Evolutionary conservation across 2,329 filamentous ascomycete species (phyloP), one percentile per base, ranked within the genome.

Genomic region (Curvularia verruculosa): DNA sequence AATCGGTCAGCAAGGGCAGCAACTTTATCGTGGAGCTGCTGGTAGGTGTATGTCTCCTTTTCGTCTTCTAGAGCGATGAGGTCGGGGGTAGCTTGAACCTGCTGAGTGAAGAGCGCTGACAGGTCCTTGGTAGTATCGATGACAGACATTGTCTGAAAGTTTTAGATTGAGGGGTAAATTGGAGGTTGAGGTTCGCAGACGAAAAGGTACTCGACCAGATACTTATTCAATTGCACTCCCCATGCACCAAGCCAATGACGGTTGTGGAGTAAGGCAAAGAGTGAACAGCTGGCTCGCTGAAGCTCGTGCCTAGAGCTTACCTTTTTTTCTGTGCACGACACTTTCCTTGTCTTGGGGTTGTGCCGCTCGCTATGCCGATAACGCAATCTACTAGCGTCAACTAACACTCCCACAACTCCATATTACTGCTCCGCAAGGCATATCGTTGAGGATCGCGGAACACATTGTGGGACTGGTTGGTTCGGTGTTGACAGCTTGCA

Each of bases 111-210:
- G 61, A 92, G 85, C 28, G 88, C 86, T 47, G 88, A 85, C 57
- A 93, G 79, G 77, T 93, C 89, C 76, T 89, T 90, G 62, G 78
- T 84, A 60, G 81, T 87, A 75, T 93, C 89, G 69, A 94, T 84
- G 68, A 89, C 74, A 41, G 87, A 72, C 87, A 89, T 90, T 21
- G 61, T 70, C 62, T 58, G 43, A 34, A 41, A 43, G 54, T 53
- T 54, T 46, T 52, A 19, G 46, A 49, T 49, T 47, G 55, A 63
- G 47, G 49, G 45, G 28, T 29, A 55, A 46, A 53, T 29, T 49
- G 54, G 41, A 44, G 52, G 34, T 40, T 19, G 34, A 28, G 45
- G 43, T 34, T 37, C 29, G 50, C 47, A 28, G 41, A 21, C 31
- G 19, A 54, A 44, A 3, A 59, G 65, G 59, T 45, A 52, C 54